Evolutionary conservation across 2,329 filamentous ascomycete genomes (phyloP), one percentile per base, ranked within the genome.

Genomic region (Berkeleyomyces basicola): DNA sequence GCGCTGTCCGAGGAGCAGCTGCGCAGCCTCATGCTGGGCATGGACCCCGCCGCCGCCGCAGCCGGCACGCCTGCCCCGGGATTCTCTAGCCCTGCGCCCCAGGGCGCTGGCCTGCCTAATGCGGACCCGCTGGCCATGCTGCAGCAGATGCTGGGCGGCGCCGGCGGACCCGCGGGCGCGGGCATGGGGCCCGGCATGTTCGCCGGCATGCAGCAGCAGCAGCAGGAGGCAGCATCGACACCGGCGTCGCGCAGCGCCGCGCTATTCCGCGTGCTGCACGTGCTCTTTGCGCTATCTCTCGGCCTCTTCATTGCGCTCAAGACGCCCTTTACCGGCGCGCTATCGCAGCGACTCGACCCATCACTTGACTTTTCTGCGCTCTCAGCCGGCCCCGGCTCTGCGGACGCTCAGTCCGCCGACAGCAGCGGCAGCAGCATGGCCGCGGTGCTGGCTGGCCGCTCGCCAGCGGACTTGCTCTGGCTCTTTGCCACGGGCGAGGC

Each of bases 401-500:
- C 62, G 2, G 23, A 23, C 67, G 74, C 61, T 71, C 72, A 60
- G 70, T 70, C 58, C n/a, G 58, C 33, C 33, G 43, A 63, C 70
- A n/a, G 39, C 14, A 23, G 23, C 23, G 23, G 23, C 23, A 23
- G 23, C 23, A 23, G 23, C 23, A 23, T 23, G 23, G 11, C 11
- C 3, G 36, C 42, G 5, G 40, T n/a, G 14, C 9, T 47, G 3
- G 16, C 55, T 10, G 33, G 59, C 14, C 58, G 58, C 39, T 63
- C 62, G 72, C 42, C 70, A 76, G 47, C 75, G 75, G 55, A 77
- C 79, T 65, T 85, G 90, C 73, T 92, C 72, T 89, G 84, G 76
- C 79, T 87, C n/a, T 93, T 92, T 70, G 85, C 87, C 4, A 89
- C 87, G 0, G 84, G 82, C 40, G 87, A 93, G 74, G 78, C 88